Evolutionary conservation across 192 early-diverging fungal species (phyloP), one percentile per base, ranked within the genome.

Genomic region (Chytriomyces hyalinus): DNA sequence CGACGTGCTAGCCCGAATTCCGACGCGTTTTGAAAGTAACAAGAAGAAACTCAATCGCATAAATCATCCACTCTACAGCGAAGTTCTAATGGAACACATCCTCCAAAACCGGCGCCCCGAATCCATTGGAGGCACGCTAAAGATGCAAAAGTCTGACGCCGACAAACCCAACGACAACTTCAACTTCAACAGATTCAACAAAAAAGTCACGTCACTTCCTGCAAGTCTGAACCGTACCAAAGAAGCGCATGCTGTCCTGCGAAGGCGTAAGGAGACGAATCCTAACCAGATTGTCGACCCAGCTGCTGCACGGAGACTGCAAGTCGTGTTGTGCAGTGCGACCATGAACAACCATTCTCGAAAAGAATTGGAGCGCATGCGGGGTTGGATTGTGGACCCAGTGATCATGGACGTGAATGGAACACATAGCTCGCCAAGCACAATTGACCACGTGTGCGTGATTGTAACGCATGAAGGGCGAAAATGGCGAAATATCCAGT

Each of bases 271-370:
- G 15, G 50, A 26, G 44, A 60, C 49, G 9, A 57, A 57, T 20
- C 53, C 53, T 57, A 57, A 57, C 53, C 53, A 57, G 53, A 13
- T 57, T 11, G 28, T 70, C 20, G 72, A 73, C 45, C 20, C 72
- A 26, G 72, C 75, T 15, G 49, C 65, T 44, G 65, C 48, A 24
- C 70, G 67, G n/a, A 24, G 78, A 6, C 60, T 83, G 11, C 92
- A 92, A 57, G 68, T 93, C 6, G 75, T 94, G 17, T 78, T 88
- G 0, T 85, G 87, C 11, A 92, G 91, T 0, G 93, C 93, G 6
- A 94, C 93, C 7, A 73, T 94, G 51, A 94, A 94, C 78, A 84
- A 87, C 24, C 80, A 84, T 4, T 73, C 92, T 13, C 85, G 91
- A 9, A 65, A 87, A 57, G 90, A 87, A 77, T 78, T 92, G 3